These are phyloP conservation scores for Psilocybe azurescens DNA, from an alignment of 768 basidiomycete genomes.

Conservation along the genomic window DNA sequence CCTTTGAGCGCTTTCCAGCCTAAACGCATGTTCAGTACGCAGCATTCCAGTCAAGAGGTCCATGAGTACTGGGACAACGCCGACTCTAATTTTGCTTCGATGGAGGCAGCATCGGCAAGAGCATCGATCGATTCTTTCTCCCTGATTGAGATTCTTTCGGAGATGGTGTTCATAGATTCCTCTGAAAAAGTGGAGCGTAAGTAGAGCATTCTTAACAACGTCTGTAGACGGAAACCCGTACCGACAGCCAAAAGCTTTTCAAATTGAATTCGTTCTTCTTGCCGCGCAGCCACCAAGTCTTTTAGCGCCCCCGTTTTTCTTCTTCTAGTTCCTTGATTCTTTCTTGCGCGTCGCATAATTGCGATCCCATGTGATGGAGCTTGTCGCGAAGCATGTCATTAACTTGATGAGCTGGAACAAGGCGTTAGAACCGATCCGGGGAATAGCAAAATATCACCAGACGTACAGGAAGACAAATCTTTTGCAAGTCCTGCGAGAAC, in stretches of 20 bases:
- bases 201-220: background rate
- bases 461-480: slow-evolving; percentile 34
- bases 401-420: slow-evolving; percentile 38
- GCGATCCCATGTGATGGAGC: slow-evolving; percentile 36
- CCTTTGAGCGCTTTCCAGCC: slow-evolving; percentile 17
- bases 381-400: slow-evolving; percentile 46
- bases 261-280: slow-evolving; percentile 22
- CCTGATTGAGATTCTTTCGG: slow-evolving; percentile 27
- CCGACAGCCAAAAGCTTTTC: slow-evolving; percentile 15
- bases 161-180: slow-evolving; percentile 26
- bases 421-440: background rate
- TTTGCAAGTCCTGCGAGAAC: slow-evolving; percentile 30
- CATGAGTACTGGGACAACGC: slow-evolving; percentile 23
- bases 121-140: slow-evolving; percentile 35
- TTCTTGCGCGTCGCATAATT: slow-evolving; percentile 36
- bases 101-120: slow-evolving; percentile 25
- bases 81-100: slow-evolving; percentile 27
- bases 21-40: background rate
- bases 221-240: slow-evolving; percentile 1
- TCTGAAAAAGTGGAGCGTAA: slow-evolving; percentile 19
- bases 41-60: background rate
- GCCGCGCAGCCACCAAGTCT: slow-evolving; percentile 21
- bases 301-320: slow-evolving; percentile 30
- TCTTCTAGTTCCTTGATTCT: slow-evolving; percentile 41
- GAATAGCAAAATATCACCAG: background rate